phyloP scores from a whole-genome alignment of 2,329 filamentous ascomycete species.

The Alternaria gaisen region DNA sequence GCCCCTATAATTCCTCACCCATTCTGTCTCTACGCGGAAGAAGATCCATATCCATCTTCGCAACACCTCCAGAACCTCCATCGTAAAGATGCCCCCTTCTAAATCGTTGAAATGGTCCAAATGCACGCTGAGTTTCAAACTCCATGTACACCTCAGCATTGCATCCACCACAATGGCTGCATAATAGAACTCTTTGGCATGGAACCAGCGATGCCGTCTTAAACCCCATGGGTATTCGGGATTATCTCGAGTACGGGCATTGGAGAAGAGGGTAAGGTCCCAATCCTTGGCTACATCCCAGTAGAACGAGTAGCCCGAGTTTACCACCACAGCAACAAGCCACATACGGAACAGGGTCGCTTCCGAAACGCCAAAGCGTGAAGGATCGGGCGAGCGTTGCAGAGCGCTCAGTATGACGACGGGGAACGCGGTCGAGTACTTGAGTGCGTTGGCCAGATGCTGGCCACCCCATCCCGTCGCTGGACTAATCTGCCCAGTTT shows the following conservation, averaged over 20 bases:
- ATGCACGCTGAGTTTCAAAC: conserved; percentile 82
- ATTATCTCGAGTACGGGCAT: conserved; percentile 64
- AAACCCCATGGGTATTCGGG: conserved; percentile 79
- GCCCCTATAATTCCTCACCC: conserved; percentile 67
- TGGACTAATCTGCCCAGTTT: conserved; percentile 51
- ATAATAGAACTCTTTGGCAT: conserved; percentile 80
- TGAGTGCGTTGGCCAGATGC: conserved; percentile 91
- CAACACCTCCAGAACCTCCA: conserved; percentile 86
- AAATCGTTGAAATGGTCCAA: conserved; percentile 85
- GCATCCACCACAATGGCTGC: conserved; percentile 80
- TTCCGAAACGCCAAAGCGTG: conserved; percentile 62
- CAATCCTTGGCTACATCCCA: conserved; percentile 98
- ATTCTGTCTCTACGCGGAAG: conserved; percentile 93
- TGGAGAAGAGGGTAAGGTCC: conserved; percentile 85
- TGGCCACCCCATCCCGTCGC: conserved; percentile 77
- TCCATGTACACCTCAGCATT: conserved; percentile 87
- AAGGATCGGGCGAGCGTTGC: conserved; percentile 69
- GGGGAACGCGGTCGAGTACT: conserved; percentile 94
- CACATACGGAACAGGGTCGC: conserved; percentile 64
- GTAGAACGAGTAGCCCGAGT: conserved; percentile 96
- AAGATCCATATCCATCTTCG: conserved; percentile 97
- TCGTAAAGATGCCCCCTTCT: conserved; percentile 86
- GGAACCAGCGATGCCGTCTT: conserved; percentile 76
- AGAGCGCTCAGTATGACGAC: conserved; percentile 83
- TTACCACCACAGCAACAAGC: conserved; percentile 77